Evolutionary conservation across 2,329 filamentous ascomycete species (phyloP).

Genomic region (Dactylellina drechsleri): DNA sequence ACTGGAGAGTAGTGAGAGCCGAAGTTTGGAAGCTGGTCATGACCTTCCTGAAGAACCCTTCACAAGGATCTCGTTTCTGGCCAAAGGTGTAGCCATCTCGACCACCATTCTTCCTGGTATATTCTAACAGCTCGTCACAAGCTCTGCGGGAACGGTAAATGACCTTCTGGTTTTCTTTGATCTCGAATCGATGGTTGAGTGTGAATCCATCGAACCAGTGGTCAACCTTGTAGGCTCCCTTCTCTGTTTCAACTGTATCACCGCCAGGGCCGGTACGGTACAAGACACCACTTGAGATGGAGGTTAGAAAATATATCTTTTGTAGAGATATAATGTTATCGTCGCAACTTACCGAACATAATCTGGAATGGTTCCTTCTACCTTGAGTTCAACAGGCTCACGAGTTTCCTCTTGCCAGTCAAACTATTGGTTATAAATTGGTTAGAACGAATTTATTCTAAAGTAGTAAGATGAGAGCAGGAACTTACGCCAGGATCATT

Average conservation of each 20-base stretch:
- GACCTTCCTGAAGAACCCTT: conserved; percentile 76
- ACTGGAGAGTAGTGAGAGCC: conserved; percentile 21
- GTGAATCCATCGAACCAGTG: conserved; percentile 87
- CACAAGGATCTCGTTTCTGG: conserved; percentile 77
- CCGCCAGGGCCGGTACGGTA: conserved; percentile 79
- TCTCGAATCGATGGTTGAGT: conserved; percentile 77
- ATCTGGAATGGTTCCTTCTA: conserved; percentile 74
- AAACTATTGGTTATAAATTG: conserved; percentile 66
- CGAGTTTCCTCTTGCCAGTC: conserved; percentile 74
- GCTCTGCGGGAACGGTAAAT: conserved; percentile 77
- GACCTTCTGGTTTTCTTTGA: conserved; percentile 66
- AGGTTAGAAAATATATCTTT: conserved; percentile 14
- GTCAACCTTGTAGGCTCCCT: conserved; percentile 70
- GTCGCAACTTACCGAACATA: conserved; percentile 65
- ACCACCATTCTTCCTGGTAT: conserved; percentile 71
- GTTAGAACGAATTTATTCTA: neutral
- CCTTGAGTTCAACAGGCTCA: conserved; percentile 71
- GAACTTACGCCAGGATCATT: conserved; percentile 52
- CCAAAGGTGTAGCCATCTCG: conserved; percentile 72
- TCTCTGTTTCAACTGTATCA: conserved; percentile 70
- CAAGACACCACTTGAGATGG: conserved; percentile 71
- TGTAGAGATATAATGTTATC: neutral
- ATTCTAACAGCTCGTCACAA: conserved; percentile 71
- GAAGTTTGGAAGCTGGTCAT: conserved; percentile 69
- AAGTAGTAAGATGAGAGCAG: neutral